Evolutionary conservation across 495 filamentous ascomycete species (phyloP).

Genomic region (Neurospora sp.): DNA sequence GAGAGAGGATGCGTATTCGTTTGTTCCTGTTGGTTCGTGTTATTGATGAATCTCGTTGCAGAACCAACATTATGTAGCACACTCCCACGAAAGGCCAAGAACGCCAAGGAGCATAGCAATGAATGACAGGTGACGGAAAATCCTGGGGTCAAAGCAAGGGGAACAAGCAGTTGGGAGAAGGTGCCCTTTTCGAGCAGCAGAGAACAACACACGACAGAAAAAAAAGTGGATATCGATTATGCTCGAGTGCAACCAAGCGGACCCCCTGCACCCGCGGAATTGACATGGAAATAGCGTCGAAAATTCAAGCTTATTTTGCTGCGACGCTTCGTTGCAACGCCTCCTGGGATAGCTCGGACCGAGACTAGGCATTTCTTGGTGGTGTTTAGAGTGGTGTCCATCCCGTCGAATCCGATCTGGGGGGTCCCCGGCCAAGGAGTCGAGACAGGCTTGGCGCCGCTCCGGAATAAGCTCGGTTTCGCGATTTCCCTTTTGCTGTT

Average conservation of each 20-base stretch:
- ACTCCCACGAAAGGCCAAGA: neutral
- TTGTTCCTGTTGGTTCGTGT: neutral
- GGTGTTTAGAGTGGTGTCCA: neutral
- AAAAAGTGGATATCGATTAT: neutral
- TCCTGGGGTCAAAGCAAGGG: neutral
- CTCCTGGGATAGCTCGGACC: neutral
- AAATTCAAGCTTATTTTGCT: constrained; percentile 27
- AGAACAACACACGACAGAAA: neutral
- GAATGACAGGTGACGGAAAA: neutral
- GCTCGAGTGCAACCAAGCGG: neutral
- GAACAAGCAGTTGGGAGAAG: neutral
- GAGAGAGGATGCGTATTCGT: neutral
- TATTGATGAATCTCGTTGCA: neutral
- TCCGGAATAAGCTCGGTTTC: neutral
- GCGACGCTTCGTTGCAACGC: neutral
- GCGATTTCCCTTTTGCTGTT: neutral
- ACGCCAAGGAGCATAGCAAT: neutral
- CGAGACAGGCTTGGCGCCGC: neutral
- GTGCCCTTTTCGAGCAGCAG: neutral
- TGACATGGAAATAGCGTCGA: constrained; percentile 20
- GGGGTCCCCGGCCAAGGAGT: neutral
- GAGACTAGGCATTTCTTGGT: neutral
- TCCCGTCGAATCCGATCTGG: neutral
- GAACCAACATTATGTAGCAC: neutral
- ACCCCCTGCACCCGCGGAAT: constrained; percentile 14